phyloP scores from a whole-genome alignment of 2,329 filamentous ascomycete species.

The Microascus cirrosus region DNA sequence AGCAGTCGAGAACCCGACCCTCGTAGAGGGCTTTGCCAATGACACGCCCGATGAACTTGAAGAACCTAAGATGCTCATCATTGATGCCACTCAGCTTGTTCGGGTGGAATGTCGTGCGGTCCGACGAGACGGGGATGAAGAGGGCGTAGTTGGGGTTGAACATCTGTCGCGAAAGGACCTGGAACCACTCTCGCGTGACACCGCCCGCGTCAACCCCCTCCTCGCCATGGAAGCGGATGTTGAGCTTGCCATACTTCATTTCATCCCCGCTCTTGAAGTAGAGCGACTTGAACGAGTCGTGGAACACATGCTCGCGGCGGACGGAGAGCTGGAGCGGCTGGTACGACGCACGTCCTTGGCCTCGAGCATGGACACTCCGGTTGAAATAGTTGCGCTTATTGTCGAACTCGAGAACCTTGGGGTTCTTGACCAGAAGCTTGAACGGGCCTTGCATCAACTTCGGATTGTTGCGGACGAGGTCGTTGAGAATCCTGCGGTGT shows the following conservation, averaged over 20 bases:
- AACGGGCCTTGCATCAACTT: conserved; percentile 99
- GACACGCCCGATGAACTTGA: conserved; percentile 97
- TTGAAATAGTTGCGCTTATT: conserved; percentile 99
- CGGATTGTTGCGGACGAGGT: conserved; percentile 91
- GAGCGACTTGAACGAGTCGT: conserved; percentile 95
- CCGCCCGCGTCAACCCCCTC: conserved; percentile 96
- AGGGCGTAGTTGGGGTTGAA: conserved; percentile 97
- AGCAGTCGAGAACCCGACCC: conserved; percentile 88
- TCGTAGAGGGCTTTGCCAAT: conserved; percentile 98
- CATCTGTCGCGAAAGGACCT: conserved; percentile 94
- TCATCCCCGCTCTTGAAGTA: conserved; percentile 96
- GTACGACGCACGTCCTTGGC: conserved; percentile 57
- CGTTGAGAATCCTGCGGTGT: conserved; percentile 93
- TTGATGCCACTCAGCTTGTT: conserved; percentile 93
- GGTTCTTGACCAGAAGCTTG: conserved; percentile 91
- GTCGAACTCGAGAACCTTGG: conserved; percentile 96
- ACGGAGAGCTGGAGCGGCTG: conserved; percentile 76
- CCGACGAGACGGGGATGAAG: conserved; percentile 92
- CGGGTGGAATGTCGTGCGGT: conserved; percentile 96
- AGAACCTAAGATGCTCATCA: conserved; percentile 91
- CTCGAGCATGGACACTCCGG: conserved; percentile 68
- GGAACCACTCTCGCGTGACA: conserved; percentile 98
- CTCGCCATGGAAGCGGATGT: conserved; percentile 93
- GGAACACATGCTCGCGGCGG: conserved; percentile 89
- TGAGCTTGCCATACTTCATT: conserved; percentile 98